phyloP scores from a whole-genome alignment of 441 rosid species.

The Flueggea neowawraea region DNA sequence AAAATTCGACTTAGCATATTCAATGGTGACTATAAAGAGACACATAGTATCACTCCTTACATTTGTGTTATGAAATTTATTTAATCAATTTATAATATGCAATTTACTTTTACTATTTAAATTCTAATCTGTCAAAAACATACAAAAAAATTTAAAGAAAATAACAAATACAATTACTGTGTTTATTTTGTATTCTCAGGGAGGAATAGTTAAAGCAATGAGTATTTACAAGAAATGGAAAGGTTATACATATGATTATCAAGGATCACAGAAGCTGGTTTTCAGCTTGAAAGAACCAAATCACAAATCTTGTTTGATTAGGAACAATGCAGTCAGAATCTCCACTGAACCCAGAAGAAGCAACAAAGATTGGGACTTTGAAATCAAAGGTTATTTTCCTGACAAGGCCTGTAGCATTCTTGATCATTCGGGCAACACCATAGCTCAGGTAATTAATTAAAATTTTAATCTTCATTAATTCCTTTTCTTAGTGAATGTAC shows the following conservation, averaged over 20 bases:
- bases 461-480: not conserved
- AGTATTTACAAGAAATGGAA: constrained; percentile 69
- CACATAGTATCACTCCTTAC: too few species aligned
- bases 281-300: constrained; percentile 64
- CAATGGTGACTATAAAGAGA: too few species aligned
- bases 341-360: constrained; percentile 29
- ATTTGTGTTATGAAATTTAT: too few species aligned
- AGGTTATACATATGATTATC: constrained; percentile 53
- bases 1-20: too few species aligned
- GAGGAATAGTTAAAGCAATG: constrained; percentile 69
- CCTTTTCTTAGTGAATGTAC: too few species aligned
- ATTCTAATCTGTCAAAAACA: too few species aligned
- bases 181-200: constrained; percentile 20
- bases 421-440: constrained; percentile 42
- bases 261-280: constrained; percentile 46
- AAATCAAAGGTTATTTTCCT: constrained; percentile 65
- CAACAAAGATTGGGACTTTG: constrained; percentile 37
- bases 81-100: too few species aligned
- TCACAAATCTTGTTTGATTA: constrained; percentile 29
- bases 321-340: constrained; percentile 37
- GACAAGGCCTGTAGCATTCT: constrained; percentile 55
- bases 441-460: constrained; percentile 44
- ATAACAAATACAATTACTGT: not conserved
- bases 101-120: too few species aligned
- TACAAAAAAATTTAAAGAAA: too few species aligned